Evolutionary conservation across 2,329 filamentous ascomycete species (phyloP), one percentile per base, ranked within the genome.

Genomic region (Epichloe elymi): DNA sequence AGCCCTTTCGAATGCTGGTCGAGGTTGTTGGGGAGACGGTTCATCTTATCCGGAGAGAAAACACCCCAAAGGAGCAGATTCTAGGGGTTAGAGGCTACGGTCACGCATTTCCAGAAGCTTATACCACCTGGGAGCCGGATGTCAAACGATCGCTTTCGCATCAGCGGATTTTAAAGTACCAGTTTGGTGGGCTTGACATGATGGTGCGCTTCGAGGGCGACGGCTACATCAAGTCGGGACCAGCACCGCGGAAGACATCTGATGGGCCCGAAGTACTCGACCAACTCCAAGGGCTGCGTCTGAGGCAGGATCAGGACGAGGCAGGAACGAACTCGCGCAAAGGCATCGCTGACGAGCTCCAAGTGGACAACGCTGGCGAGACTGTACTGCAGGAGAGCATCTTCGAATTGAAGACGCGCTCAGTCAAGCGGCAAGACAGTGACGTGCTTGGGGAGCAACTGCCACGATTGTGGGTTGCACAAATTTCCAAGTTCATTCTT

Each of bases 101-200:
- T 0, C 82, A 86, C 56, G 73, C 78, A 0, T 87, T 88, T 55
- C 80, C 79, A 0, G 79, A 85, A 46, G 70, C 71, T 1, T 82
- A 85, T 58, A 87, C 84, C 0, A 78, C 71, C 0, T 86, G 82
- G 82, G 74, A 76, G 10, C 11, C 57, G 0, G 71, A 70, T 1
- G 74, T 80, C 0, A 71, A 69, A 44, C 69, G 70, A 0, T 86
- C 82, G 0, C 65, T 64, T 1, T 79, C 78, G 0, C 80, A 87
- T 54, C 82, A 87, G 58, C 71, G 82, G 3, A 40, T 55, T 5
- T 3, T 55, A 5, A 37, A 23, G 4, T 52, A 52, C 39, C 7
- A 4, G 15, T 36, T 52, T 15, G 46, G 51, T 4, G 58, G 53
- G 7, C 55, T 65, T 39, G 54, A 57, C 15, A 41, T 63, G 33